Evolutionary conservation across 352 stramenopile species (phyloP).

Genomic region (Pythium vanterpoolii): DNA sequence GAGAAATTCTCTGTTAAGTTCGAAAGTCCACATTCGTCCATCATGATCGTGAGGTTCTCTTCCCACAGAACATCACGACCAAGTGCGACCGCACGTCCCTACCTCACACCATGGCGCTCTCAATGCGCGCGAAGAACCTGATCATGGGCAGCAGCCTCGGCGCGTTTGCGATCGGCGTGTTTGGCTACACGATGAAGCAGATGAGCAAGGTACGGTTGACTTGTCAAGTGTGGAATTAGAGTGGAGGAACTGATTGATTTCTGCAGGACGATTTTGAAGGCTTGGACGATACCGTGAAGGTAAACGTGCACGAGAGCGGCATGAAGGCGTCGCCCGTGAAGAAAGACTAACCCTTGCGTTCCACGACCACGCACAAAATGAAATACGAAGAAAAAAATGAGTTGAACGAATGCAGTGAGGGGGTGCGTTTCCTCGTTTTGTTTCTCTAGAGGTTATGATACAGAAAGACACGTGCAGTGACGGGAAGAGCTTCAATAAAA

Average conservation of each 20-base stretch:
- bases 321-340: slow-evolving; percentile 61
- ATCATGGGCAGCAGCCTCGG: slow-evolving; percentile 61
- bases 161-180: slow-evolving; percentile 62
- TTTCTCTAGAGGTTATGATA: background rate
- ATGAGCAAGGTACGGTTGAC: slow-evolving; percentile 76
- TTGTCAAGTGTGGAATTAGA: background rate
- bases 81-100: slow-evolving; percentile 2
- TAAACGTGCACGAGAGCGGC: slow-evolving; percentile 78
- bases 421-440: background rate
- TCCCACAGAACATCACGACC: background rate
- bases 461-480: background rate
- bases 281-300: slow-evolving; percentile 68
- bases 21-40: slow-evolving; percentile 11
- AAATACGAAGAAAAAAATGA: background rate
- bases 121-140: slow-evolving; percentile 73
- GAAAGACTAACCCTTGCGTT: slow-evolving; percentile 35
- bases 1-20: background rate
- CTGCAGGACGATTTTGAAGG: slow-evolving; percentile 79
- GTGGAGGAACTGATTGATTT: background rate
- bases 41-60: slow-evolving; percentile 9
- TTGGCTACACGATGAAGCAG: slow-evolving; percentile 75
- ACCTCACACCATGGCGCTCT: slow-evolving; percentile 46
- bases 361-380: background rate
- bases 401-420: background rate
- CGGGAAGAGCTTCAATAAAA: too few species aligned